Conservation (phyloP, 2,329 filamentous ascomycete genomes). For the Decorospora gaudefroyi region DNA sequence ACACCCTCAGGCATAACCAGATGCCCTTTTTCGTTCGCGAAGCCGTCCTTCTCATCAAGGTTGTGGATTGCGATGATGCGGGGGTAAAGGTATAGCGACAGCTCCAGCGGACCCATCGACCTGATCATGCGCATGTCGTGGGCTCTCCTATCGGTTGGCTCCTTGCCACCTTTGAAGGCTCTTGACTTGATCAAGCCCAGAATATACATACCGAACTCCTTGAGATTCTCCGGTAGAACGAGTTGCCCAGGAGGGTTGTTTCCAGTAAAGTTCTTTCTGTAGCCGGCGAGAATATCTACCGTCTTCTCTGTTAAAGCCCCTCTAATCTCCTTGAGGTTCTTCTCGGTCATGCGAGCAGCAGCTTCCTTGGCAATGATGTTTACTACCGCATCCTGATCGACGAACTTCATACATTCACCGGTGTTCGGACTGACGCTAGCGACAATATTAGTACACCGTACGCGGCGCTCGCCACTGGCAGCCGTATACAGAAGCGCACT, state of each 20-base stretch:
- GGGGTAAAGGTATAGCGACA: constrained; percentile 92
- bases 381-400: constrained; percentile 93
- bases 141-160: constrained; percentile 86
- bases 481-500: constrained; percentile 93
- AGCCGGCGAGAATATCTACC: constrained; percentile 87
- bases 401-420: constrained; percentile 83
- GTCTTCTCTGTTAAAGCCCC: constrained; percentile 84
- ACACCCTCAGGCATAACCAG: constrained; percentile 79
- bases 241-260: constrained; percentile 88
- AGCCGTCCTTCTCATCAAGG: constrained; percentile 83
- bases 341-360: constrained; percentile 78
- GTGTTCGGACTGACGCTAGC: constrained; percentile 87
- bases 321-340: constrained; percentile 82
- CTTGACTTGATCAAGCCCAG: constrained; percentile 86
- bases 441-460: constrained; percentile 91
- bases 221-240: constrained; percentile 91
- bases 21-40: constrained; percentile 88
- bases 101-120: constrained; percentile 81
- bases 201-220: constrained; percentile 97
- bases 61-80: constrained; percentile 92
- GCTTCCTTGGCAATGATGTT: constrained; percentile 91
- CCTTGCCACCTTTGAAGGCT: constrained; percentile 88
- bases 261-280: constrained; percentile 89
- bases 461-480: constrained; percentile 81
- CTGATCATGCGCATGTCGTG: constrained; percentile 91